phyloP scores from a whole-genome alignment of 768 basidiomycete genomes.

The Boletus edulis region DNA sequence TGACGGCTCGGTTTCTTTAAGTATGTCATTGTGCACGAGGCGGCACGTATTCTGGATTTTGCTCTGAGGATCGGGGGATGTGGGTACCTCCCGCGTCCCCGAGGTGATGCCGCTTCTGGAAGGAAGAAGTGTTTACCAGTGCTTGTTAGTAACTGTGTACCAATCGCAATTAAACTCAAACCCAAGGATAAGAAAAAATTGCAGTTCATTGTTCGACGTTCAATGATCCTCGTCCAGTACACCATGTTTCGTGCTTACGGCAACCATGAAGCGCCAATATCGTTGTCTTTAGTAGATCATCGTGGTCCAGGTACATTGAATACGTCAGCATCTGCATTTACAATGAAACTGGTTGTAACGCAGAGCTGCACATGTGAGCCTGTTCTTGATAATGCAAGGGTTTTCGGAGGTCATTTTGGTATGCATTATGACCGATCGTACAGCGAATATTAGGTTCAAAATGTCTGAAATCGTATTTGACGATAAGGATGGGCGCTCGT shows the following conservation, averaged over 20 bases:
- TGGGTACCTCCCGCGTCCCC: slow-evolving; percentile 25
- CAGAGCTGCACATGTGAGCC: not conserved
- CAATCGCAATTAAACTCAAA: not conserved
- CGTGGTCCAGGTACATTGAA: not conserved
- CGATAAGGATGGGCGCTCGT: slow-evolving; percentile 20
- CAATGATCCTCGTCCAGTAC: not conserved
- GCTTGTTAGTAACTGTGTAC: slow-evolving; percentile 7
- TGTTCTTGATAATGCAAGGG: not conserved
- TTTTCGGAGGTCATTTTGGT: not conserved
- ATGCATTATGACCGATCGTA: not conserved
- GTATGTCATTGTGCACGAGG: slow-evolving; percentile 17
- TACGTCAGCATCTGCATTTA: slow-evolving; percentile 16
- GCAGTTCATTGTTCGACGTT: not conserved
- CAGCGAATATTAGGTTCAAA: not conserved
- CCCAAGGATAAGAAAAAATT: too few species aligned
- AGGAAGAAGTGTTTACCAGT: slow-evolving; percentile 14
- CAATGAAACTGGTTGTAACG: not conserved
- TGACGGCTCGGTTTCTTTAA: slow-evolving; percentile 11
- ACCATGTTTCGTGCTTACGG: not conserved
- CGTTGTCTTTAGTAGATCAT: not conserved
- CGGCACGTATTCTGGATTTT: slow-evolving; percentile 8
- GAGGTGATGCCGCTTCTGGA: slow-evolving; percentile 32
- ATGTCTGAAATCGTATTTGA: slow-evolving; percentile 21
- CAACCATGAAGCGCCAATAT: not conserved
- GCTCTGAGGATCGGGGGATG: slow-evolving; percentile 15